Evolutionary conservation across 2,329 filamentous ascomycete genomes (phyloP).

Genomic region (Aspergillus bombycis): DNA sequence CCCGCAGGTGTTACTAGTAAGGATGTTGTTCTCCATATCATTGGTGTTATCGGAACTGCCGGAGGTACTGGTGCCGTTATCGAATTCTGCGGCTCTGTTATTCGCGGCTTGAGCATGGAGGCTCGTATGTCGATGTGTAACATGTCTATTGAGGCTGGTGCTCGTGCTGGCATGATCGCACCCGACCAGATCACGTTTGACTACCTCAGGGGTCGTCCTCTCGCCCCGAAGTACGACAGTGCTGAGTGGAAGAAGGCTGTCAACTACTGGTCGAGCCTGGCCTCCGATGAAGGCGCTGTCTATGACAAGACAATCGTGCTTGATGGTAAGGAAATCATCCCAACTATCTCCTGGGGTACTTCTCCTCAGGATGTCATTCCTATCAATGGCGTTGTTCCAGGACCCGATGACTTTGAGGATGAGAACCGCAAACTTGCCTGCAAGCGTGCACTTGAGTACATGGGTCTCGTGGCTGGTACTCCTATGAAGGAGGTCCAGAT

Average conservation of each 20-base stretch:
- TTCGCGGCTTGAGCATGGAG: conserved; percentile 88
- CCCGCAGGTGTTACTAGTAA: conserved; percentile 92
- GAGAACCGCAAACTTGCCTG: conserved; percentile 80
- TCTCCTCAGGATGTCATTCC: conserved; percentile 95
- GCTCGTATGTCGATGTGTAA: conserved; percentile 99
- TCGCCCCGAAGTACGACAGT: conserved; percentile 82
- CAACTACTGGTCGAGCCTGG: conserved; percentile 83
- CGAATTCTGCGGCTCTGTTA: conserved; percentile 95
- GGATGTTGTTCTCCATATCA: conserved; percentile 89
- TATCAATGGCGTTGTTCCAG: conserved; percentile 87
- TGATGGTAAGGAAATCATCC: conserved; percentile 87
- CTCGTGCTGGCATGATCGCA: conserved; percentile 93
- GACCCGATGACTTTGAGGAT: conserved; percentile 82
- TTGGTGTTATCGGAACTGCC: conserved; percentile 91
- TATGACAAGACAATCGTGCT: conserved; percentile 90
- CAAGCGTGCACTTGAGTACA: conserved; percentile 86
- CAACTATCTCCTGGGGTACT: conserved; percentile 95
- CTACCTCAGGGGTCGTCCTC: conserved; percentile 87
- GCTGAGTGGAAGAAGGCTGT: conserved; percentile 87
- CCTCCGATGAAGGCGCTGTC: conserved; percentile 83
- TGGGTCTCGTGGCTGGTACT: conserved; percentile 86
- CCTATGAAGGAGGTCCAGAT: conserved; percentile 88
- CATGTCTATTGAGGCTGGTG: conserved; percentile 97
- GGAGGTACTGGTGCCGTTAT: conserved; percentile 94
- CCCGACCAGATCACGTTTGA: conserved; percentile 93